Base-by-base conservation (phyloP, 1,284 basidiomycete species). In the Chalciporus sp. region DNA sequence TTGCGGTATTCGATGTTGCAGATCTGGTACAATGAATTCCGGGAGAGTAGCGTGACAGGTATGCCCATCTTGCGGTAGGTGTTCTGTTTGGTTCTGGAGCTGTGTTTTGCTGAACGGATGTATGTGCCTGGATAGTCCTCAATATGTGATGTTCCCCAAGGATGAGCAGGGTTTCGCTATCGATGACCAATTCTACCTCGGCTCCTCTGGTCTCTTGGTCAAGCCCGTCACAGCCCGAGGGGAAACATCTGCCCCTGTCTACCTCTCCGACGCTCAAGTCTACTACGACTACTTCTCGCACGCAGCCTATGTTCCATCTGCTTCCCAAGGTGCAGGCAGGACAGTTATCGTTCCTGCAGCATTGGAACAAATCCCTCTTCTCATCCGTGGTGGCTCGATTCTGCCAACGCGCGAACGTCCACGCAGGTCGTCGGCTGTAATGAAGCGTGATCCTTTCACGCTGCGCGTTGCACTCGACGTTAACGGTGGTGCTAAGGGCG, bases 21-120 rank as follows among this genome's bases (percentile, higher is more conserved):
- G 0, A 80, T 95, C 16, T 98, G 96, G 95, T 99, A 99, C 72
- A 98, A 94, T 19, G 92, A 94, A 1, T 98, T 99, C 85, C 82
- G 85, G 48, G 91, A 95, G 68, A 86, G 91, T 6, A 90, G 86
- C 58, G 78, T 88, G 2, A 86, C 82, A 10, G 95, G 95, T 2
- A 67, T 88, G 27, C 94, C 94, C 2, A 83, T 96, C 49, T 72
- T 95, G 58, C 80, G 90, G 88, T 92, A 62, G 57, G 67, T 51
- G 33, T 49, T 28, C n/a, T n/a, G 29, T 31, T 31, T 10, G 29
- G 29, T 28, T 44, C 16, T 7, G 1, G 1, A n/a, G 9, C n/a
- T 31, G 39, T 14, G 37, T 27, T 16, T n/a, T 3, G 46, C 45
- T 19, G 12, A 12, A 11, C 39, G 58, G 44, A 66, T 16, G 16